Evolutionary conservation across 2,329 filamentous ascomycete species (phyloP).

Genomic region (Arthrobotrys sinensis): DNA sequence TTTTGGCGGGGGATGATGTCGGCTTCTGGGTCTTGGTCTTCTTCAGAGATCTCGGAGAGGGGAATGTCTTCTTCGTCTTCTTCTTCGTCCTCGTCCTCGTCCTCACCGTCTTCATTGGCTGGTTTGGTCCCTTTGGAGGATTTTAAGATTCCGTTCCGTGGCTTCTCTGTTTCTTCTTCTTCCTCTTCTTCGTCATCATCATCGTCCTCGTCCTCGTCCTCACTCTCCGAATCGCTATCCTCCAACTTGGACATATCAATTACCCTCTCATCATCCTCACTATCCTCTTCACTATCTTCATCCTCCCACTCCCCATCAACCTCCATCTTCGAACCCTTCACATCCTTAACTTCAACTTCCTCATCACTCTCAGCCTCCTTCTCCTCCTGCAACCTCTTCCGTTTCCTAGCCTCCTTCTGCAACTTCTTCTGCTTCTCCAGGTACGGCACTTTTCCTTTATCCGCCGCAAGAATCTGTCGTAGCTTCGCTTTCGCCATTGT

Average conservation of each 20-base stretch:
- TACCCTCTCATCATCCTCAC: constrained; percentile 62
- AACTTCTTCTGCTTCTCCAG: constrained; percentile 68
- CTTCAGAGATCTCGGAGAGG: constrained; percentile 86
- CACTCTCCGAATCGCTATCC: constrained; percentile 55
- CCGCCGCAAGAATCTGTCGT: constrained; percentile 72
- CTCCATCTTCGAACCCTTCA: constrained; percentile 3
- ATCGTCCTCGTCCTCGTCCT: constrained; percentile 63
- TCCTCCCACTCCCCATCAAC: constrained; percentile 67
- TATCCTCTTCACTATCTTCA: constrained; percentile 63
- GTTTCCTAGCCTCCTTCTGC: constrained; percentile 67
- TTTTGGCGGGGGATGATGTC: constrained; percentile 91
- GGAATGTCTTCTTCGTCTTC: constrained; percentile 90
- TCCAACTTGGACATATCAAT: constrained; percentile 66
- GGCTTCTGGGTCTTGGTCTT: constrained; percentile 76
- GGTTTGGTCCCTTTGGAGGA: constrained; percentile 66
- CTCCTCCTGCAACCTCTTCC: constrained; percentile 69
- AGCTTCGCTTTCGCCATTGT: constrained; percentile 69
- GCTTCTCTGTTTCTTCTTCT: constrained; percentile 66
- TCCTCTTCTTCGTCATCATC: constrained; percentile 63
- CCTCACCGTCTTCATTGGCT: constrained; percentile 74
- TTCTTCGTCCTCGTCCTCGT: constrained; percentile 75
- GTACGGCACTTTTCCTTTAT: constrained; percentile 72
- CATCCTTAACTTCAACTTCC: background rate
- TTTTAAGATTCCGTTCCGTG: constrained; percentile 66
- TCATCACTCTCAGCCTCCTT: constrained; percentile 66